Evolutionary conservation across 208 protist genomes (phyloP).

Genomic region (Wallacemonas sp.): DNA sequence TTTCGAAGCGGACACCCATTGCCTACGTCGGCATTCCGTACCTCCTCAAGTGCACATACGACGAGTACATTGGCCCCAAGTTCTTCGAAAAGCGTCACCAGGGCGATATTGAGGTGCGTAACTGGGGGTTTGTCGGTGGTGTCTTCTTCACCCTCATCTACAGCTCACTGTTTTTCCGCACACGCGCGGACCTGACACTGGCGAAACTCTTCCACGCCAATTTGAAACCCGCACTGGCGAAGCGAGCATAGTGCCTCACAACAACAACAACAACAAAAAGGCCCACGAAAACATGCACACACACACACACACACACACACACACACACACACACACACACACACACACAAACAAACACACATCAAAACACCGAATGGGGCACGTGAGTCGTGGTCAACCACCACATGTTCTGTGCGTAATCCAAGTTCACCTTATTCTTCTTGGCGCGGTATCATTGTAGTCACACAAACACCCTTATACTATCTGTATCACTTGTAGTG

Average conservation of each 20-base stretch:
- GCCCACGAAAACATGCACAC: no score
- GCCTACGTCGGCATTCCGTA: slow-evolving; percentile 62
- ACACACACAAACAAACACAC: no score
- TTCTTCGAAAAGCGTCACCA: slow-evolving; percentile 51
- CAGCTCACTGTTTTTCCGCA: slow-evolving; percentile 64
- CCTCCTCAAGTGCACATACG: slow-evolving; percentile 70
- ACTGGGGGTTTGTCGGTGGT: slow-evolving; percentile 85
- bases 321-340: background rate
- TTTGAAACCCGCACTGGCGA: slow-evolving; percentile 15
- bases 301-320: no score
- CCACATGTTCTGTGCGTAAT: no score
- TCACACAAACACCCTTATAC: background rate
- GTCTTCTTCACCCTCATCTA: slow-evolving; percentile 83
- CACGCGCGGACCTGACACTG: slow-evolving; percentile 41
- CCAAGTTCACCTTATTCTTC: no score
- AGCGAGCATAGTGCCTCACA: slow-evolving; percentile 11
- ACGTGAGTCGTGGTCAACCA: no score
- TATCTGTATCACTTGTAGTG: no score
- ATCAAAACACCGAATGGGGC: no score
- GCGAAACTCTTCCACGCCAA: slow-evolving; percentile 51
- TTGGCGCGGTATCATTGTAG: background rate
- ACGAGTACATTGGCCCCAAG: slow-evolving; percentile 76
- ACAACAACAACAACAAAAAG: slow-evolving; percentile 37
- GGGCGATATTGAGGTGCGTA: slow-evolving; percentile 69
- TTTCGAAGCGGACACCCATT: slow-evolving; percentile 47